These are phyloP conservation scores for Abortiporus biennis DNA, from an alignment of 1,284 basidiomycete genomes.

Conservation along the genomic window DNA sequence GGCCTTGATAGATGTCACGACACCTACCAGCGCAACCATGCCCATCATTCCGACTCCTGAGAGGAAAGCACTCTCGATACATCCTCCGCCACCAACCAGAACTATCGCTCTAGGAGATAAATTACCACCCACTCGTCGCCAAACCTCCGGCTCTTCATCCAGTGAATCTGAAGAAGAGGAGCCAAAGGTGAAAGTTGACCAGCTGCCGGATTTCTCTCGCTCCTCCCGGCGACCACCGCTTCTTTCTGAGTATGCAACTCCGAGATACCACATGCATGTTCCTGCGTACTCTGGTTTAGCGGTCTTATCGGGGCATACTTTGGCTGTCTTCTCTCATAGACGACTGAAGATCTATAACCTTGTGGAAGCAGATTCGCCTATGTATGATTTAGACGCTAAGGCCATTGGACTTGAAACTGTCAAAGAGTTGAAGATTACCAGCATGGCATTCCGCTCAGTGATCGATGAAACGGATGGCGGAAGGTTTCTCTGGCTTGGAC, in stretches of 20 bases:
- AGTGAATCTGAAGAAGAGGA: constrained; percentile 38
- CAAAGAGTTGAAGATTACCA: constrained; percentile 69
- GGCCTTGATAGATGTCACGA: no score
- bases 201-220: constrained; percentile 75
- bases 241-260: constrained; percentile 35
- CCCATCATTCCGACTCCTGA: constrained; percentile 2
- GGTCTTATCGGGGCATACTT: constrained; percentile 54
- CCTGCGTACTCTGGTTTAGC: constrained; percentile 50
- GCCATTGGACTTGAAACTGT: constrained; percentile 45
- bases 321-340: constrained; percentile 57
- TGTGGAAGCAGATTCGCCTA: constrained; percentile 36
- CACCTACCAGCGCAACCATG: neutral
- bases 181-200: constrained; percentile 38
- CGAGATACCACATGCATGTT: constrained; percentile 46
- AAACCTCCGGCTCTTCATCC: constrained; percentile 40
- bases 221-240: constrained; percentile 77
- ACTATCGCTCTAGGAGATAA: constrained; percentile 63
- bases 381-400: constrained; percentile 55
- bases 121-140: constrained; percentile 53
- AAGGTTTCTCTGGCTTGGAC: constrained; percentile 75
- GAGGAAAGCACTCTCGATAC: constrained; percentile 14
- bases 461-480: constrained; percentile 31
- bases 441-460: constrained; percentile 69
- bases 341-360: constrained; percentile 66
- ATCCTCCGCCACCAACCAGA: constrained; percentile 66